Evolutionary conservation across 2,329 filamentous ascomycete genomes (phyloP), one percentile per base, ranked within the genome.

Genomic region (Diaporthe aspalathi): DNA sequence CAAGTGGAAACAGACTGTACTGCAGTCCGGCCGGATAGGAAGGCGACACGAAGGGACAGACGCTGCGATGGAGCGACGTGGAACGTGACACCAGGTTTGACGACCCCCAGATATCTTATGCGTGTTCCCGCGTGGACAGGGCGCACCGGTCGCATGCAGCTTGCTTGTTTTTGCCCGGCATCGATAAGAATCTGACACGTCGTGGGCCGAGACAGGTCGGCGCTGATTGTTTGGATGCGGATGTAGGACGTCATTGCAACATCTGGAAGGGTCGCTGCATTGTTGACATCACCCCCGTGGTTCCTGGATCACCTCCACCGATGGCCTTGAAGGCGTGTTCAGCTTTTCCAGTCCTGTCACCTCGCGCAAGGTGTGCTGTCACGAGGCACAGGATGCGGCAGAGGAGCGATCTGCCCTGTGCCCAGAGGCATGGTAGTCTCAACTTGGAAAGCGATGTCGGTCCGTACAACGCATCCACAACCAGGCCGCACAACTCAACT

Each of bases 161-260:
- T 20, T 24, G 17, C 7, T 20, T 24, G 60, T 66, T 14, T 40
- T 50, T 27, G 70, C 53, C 45, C 63, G 54, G 70, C 53, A 63
- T 63, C 20, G 17, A 63, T 20, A 35, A n/a, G 27, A 68, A 6
- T n/a, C 29, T 9, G 70, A 68, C 65, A 71, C 65, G 65, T 71
- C 40, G 27, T 54, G 49, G 29, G 20, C 3, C 35, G 22, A 49
- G 22, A 54, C 47, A 40, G 50, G 70, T 5, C 24, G 22, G 11
- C 17, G 43, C 27, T 6, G 50, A 20, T 4, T 60, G 52, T 40
- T 35, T 56, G 57, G 56, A 20, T 20, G 43, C 53, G 35, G 32
- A n/a, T 22, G 35, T 27, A 27, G 29, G 24, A 35, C 40, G 45
- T 52, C 53, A 68, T 50, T 20, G n/a, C 17, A 32, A 43, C 2